Evolutionary conservation across 441 rosid genomes (phyloP), one percentile per base, ranked within the genome.

Genomic region (Jatropha podagrica): DNA sequence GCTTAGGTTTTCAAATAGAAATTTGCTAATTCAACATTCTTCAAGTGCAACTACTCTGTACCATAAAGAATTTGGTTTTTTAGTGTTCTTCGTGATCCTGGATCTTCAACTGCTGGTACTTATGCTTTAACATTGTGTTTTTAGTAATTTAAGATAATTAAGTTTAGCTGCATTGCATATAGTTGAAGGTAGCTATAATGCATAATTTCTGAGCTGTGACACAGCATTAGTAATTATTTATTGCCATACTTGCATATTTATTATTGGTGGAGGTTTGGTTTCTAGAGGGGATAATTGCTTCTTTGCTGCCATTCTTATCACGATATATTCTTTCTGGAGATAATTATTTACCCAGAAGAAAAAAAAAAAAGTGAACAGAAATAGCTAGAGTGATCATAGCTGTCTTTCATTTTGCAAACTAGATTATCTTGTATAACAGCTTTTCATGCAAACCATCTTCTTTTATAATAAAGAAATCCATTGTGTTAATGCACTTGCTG

Each of bases 401-500:
- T 52, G 12, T 58, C 11, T 2, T 48, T 14, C 46, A 48, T 49
- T 68, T 73, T 69, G 15, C 38, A 56, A 41, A 37, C 65, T 26
- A 70, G 44, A 26, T 44, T 26, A 13, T 37, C 14, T 68, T 23
- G 12, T 61, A 65, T 68, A 38, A 48, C 44, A 42, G 61, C 13
- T 26, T 63, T 11, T 18, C 26, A 17, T 65, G 20, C 56, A 8
- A 72, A 68, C 63, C 42, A 37, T 71, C 54, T 77, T 72, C 65
- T 37, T 56, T 68, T 10, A 42, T n/a, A 23, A 27, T 27, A 58
- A 77, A 26, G 23, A 71, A 58, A 54, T 13, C 48, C n/a, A 40
- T 71, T 76, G 20, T 65, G 66, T 72, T 74, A 71, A 42, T 82
- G 59, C 20, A 5, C 49, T 74, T 51, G 52, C 37, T 64, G 68